Percentiles rank a stretch among this genome's conserved stretches.
These are phyloP conservation scores for Kitagawia praeruptora DNA, from an alignment of 129 eudicot species.

Conservation along the genomic window DNA sequence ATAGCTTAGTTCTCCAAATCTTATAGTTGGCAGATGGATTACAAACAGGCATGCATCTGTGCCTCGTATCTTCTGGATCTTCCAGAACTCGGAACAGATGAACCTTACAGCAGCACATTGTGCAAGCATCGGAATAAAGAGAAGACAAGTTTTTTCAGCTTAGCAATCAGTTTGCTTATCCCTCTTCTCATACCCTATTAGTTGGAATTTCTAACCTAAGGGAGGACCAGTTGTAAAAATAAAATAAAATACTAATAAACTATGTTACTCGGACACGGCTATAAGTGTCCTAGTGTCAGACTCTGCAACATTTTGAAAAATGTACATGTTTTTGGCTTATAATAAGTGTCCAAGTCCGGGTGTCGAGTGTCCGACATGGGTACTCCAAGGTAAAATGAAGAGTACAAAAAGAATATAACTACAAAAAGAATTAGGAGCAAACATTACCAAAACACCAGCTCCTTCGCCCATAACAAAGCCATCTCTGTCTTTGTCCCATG, in stretches of 20 bases:
- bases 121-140: neutral
- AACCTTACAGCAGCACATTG: neutral
- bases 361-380: too few species aligned
- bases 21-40: neutral
- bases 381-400: too few species aligned
- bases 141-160: neutral
- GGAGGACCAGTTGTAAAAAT: neutral
- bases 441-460: slow-evolving; percentile 91
- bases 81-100: neutral
- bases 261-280: neutral
- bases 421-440: neutral
- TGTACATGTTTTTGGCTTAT: too few species aligned
- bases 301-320: too few species aligned
- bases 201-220: neutral
- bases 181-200: neutral
- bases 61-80: neutral
- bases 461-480: slow-evolving; percentile 99
- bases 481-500: slow-evolving; percentile 95
- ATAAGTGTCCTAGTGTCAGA: too few species aligned
- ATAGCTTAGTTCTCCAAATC: neutral
- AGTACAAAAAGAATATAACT: too few species aligned
- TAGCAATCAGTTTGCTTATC: neutral
- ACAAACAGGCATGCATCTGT: neutral
- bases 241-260: neutral
- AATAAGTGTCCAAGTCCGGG: too few species aligned